A percentile compares a stretch with the other conserved stretches of the same genome.
These are phyloP conservation scores for Ceratocystis smalleyi DNA, from an alignment of 2,329 filamentous ascomycete species.

Conservation along the genomic window DNA sequence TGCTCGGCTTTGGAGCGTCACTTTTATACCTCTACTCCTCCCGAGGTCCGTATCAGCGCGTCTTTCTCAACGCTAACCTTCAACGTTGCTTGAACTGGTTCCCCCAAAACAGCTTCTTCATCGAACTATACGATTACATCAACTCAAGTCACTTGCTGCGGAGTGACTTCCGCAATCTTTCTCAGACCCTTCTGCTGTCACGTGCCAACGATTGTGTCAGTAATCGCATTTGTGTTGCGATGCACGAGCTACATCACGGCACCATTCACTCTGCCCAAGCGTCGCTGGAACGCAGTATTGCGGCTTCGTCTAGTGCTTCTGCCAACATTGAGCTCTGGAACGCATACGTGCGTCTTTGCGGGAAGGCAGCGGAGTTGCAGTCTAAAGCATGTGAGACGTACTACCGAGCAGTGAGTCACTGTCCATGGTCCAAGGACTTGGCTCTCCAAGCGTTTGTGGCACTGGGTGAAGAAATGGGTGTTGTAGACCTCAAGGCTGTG, in stretches of 20 bases:
- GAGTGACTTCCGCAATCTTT: constrained; percentile 56
- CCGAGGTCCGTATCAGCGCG: constrained; percentile 48
- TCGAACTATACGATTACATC: constrained; percentile 57
- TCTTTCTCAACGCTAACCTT: constrained; percentile 47
- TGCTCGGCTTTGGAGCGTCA: constrained; percentile 52
- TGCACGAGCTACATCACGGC: constrained; percentile 34
- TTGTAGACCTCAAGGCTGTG: constrained; percentile 34
- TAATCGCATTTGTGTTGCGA: constrained; percentile 35
- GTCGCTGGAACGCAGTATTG: constrained; percentile 38
- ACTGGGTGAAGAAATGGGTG: constrained; percentile 31
- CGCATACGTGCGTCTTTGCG: constrained; percentile 35
- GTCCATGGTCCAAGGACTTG: constrained; percentile 35
- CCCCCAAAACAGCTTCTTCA: constrained; percentile 61
- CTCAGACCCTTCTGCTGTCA: constrained; percentile 37
- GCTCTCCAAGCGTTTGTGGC: constrained; percentile 37
- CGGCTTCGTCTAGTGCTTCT: constrained; percentile 26
- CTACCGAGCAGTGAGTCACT: constrained; percentile 32
- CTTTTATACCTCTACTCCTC: constrained; percentile 50
- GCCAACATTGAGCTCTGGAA: constrained; percentile 30
- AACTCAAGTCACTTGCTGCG: constrained; percentile 57
- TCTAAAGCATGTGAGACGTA: constrained; percentile 33
- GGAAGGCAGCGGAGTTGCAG: constrained; percentile 25
- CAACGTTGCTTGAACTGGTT: constrained; percentile 45
- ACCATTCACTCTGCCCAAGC: constrained; percentile 35
- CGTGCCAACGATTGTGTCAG: constrained; percentile 28